Evolutionary conservation across 2,329 filamentous ascomycete species (phyloP).

Genomic region (Pezicula carpinea): DNA sequence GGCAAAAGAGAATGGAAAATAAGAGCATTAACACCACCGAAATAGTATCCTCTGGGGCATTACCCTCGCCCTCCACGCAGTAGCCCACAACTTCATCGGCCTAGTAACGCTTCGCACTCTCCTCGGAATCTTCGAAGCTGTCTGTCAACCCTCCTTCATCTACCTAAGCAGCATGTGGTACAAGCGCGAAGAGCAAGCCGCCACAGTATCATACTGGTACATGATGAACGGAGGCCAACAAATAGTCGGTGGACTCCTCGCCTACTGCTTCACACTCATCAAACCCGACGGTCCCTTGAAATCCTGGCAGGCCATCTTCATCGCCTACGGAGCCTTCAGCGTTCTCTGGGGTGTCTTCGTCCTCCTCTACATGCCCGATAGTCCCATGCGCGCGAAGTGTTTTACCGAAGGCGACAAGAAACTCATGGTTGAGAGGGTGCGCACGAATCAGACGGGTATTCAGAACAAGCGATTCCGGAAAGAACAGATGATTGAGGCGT

Average conservation of each 20-base stretch:
- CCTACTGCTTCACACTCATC: constrained; percentile 54
- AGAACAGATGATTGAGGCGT: constrained; percentile 45
- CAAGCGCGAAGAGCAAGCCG: constrained; percentile 63
- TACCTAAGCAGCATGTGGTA: constrained; percentile 68
- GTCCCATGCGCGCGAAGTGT: constrained; percentile 42
- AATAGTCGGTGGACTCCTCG: constrained; percentile 57
- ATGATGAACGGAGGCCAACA: constrained; percentile 71
- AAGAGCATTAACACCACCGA: too few species aligned
- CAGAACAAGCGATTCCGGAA: constrained; percentile 45
- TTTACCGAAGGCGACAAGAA: constrained; percentile 38
- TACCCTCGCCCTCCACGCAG: constrained; percentile 56
- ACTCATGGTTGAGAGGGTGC: constrained; percentile 47
- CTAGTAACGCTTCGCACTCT: constrained; percentile 62
- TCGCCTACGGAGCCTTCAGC: constrained; percentile 41
- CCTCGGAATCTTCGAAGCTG: constrained; percentile 62
- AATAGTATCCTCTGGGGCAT: constrained; percentile 57
- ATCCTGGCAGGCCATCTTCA: constrained; percentile 57
- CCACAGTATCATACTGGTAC: constrained; percentile 54
- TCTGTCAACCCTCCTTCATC: constrained; percentile 64
- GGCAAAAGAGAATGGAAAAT: too few species aligned
- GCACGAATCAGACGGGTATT: constrained; percentile 53
- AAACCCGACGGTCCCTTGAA: constrained; percentile 46
- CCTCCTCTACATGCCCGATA: constrained; percentile 43
- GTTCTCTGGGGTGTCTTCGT: constrained; percentile 39
- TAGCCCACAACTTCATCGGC: constrained; percentile 53